Conservation (phyloP, 2,329 filamentous ascomycete species). For the Stemphylium beticola region DNA sequence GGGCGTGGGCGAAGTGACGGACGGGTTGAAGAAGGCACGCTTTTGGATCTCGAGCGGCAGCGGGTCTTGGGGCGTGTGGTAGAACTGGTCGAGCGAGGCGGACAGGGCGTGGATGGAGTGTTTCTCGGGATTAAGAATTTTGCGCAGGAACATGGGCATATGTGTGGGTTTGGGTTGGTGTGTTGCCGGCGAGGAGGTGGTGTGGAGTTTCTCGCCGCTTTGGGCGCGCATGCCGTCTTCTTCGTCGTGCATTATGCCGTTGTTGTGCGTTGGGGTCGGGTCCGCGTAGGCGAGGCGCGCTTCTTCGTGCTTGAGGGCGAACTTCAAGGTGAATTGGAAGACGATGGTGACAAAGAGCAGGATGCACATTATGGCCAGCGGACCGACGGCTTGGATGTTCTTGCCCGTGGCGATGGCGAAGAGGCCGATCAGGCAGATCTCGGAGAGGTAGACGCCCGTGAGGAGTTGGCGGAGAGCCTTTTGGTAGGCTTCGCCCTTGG, state of each 20-base stretch:
- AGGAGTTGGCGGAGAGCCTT: slow-evolving; percentile 56
- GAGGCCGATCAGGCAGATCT: slow-evolving; percentile 57
- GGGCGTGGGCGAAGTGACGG: slow-evolving; percentile 52
- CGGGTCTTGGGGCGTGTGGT: slow-evolving; percentile 39
- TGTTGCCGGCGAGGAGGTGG: slow-evolving; percentile 1
- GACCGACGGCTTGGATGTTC: slow-evolving; percentile 45
- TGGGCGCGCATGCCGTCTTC: slow-evolving; percentile 28
- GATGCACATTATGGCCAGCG: slow-evolving; percentile 52
- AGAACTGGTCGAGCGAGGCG: slow-evolving; percentile 40
- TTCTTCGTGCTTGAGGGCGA: slow-evolving; percentile 40
- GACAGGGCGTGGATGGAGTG: slow-evolving; percentile 39
- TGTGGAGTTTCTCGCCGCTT: slow-evolving; percentile 15
- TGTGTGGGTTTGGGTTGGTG: slow-evolving; percentile 32
- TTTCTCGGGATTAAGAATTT: slow-evolving; percentile 44
- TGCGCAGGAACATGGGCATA: slow-evolving; percentile 41
- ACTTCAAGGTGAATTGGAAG: slow-evolving; percentile 49
- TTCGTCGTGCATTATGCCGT: slow-evolving; percentile 23
- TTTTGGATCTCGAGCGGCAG: slow-evolving; percentile 45
- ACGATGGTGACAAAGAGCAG: slow-evolving; percentile 50
- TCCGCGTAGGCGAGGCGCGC: slow-evolving; percentile 39
- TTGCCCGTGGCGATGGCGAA: slow-evolving; percentile 51
- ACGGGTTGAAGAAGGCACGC: slow-evolving; percentile 54
- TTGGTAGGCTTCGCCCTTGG: slow-evolving; percentile 55
- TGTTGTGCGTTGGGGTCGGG: slow-evolving; percentile 23
- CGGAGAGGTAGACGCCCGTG: slow-evolving; percentile 56